phyloP scores from a whole-genome alignment of 2,329 filamentous ascomycete genomes.

The Penicillium decumbens region DNA sequence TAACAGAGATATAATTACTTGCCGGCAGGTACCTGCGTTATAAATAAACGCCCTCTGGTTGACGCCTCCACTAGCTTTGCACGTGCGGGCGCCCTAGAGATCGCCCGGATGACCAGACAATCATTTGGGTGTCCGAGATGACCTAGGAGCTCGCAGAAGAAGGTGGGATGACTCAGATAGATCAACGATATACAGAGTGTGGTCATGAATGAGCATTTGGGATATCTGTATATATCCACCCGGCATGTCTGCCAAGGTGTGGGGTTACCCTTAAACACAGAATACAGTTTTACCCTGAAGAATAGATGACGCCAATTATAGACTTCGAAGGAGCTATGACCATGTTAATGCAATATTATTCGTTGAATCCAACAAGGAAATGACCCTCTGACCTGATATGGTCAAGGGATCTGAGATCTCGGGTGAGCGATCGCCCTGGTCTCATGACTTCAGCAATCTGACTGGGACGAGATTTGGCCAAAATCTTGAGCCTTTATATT shows the following conservation, averaged over 20 bases:
- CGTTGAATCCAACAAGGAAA: background rate
- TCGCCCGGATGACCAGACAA: conserved; percentile 14
- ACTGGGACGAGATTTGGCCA: background rate
- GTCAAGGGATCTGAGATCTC: background rate
- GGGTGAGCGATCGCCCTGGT: background rate
- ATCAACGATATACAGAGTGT: background rate
- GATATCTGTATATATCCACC: background rate
- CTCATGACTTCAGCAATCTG: background rate
- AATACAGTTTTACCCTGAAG: background rate
- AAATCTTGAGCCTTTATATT: background rate
- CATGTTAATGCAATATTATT: background rate
- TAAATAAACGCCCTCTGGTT: conserved; percentile 8
- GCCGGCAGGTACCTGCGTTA: conserved; percentile 10
- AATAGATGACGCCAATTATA: background rate
- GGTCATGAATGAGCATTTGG: background rate
- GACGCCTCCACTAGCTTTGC: background rate
- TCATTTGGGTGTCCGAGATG: conserved; percentile 14
- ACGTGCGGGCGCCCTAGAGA: conserved; percentile 1
- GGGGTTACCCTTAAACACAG: background rate
- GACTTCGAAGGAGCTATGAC: background rate
- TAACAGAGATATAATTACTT: background rate
- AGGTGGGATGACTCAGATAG: background rate
- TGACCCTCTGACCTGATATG: background rate
- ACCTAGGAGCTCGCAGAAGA: background rate
- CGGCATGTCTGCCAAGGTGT: background rate